Evolutionary conservation across 192 early-diverging fungal species (phyloP), one percentile per base, ranked within the genome.

Genomic region (Funneliformis geosporum): DNA sequence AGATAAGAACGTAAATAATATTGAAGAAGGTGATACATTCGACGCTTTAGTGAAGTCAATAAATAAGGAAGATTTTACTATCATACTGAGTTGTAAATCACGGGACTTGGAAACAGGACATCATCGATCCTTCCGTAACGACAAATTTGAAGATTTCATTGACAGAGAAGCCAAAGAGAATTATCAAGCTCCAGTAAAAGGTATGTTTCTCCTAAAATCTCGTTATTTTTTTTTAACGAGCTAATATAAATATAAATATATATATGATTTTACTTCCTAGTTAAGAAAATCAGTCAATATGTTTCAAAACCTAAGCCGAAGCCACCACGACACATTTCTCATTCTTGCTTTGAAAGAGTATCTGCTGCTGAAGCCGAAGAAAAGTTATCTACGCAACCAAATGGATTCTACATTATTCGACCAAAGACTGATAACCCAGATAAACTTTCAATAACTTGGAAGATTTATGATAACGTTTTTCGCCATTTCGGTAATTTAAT

Each of bases 381-480:
- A 76, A 93, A 92, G 64, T 82, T 98, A 78, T 86, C 87, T 21
- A 83, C 85, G 18, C 87, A 92, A 38, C 87, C 86, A 23, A 83
- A 87, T 14, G 98, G 97, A 25, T 90, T 92, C 60, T 83, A 93
- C 21, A 93, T 99, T 5, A 94, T 99, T 73, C 90, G 97, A 11
- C 95, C 96, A 7, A 98, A 97, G 25, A 94, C 94, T 8, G 92
- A 92, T 16, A 95, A 95, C n/a, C 83, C 89, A 27, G 90, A 95
- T 83, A 95, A 96, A 79, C 88, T 99, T 16, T 92, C 94, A 2
- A 92, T 98, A 25, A 98, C 96, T 21, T 97, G 95, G 94, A 98
- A 98, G 81, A 90, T 97, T 8, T 93, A 87, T 62, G 93, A 96
- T 25, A 91, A 87, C 5, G 82, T 97, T 66, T 96, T 90, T 86